Evolutionary conservation across 78 protist genomes (phyloP).

Genomic region (Fonticula alba): DNA sequence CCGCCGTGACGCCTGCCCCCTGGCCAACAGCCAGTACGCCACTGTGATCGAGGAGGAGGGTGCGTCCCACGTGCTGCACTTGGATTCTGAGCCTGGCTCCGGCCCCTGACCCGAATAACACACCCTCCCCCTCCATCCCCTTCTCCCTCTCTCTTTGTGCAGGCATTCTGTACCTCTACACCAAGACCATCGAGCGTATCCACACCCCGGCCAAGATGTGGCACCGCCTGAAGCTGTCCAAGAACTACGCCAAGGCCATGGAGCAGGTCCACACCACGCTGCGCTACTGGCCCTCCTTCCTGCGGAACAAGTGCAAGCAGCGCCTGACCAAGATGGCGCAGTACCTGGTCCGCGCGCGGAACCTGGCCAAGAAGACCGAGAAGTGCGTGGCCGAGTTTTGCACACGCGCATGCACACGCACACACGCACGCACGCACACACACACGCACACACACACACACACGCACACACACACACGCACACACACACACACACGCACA

Average conservation of each 20-base stretch:
- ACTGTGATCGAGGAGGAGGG: slow-evolving; percentile 60
- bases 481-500: background rate
- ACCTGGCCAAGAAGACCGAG: slow-evolving; percentile 38
- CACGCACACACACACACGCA: background rate
- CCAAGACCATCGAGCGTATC: slow-evolving; percentile 92
- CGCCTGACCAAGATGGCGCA: slow-evolving; percentile 74
- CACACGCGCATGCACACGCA: no score
- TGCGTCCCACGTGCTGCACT: no score
- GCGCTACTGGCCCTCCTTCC: slow-evolving; percentile 61
- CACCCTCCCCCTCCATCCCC: background rate
- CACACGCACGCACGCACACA: no score
- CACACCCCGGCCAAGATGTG: slow-evolving; percentile 82
- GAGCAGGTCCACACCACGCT: slow-evolving; percentile 1
- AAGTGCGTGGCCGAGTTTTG: background rate
- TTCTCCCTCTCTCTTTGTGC: background rate
- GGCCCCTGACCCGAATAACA: no score
- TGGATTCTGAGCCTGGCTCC: no score
- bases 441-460: no score
- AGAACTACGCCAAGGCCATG: slow-evolving; percentile 43
- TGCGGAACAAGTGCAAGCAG: slow-evolving; percentile 59
- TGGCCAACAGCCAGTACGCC: slow-evolving; percentile 81
- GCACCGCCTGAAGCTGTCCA: slow-evolving; percentile 62
- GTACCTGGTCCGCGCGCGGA: slow-evolving; percentile 75
- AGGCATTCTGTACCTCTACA: slow-evolving; percentile 64
- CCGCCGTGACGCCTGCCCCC: slow-evolving; percentile 76